Evolutionary conservation across 805 yeast species (phyloP), one percentile per base, ranked within the genome.

Genomic region (Pichia cephalocereana): DNA sequence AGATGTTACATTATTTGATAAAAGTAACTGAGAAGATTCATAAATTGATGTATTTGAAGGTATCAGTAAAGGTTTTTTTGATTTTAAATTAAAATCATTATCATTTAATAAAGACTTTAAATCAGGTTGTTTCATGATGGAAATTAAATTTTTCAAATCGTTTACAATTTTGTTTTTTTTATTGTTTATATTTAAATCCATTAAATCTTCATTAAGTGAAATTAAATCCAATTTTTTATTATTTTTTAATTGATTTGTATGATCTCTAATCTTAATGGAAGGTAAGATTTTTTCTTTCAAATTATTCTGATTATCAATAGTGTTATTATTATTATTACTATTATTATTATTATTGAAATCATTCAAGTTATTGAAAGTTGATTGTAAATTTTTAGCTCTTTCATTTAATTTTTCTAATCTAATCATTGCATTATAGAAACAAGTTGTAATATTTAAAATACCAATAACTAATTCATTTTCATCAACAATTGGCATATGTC

Each of bases 401-500:
- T 55, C 50, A 0, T 73, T 59, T 52, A 72, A 65, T 43, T 67
- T 65, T 51, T 72, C 76, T 27, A 72, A 54, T 43, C 71, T 57
- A 3, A 66, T 55, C 70, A 72, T 68, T 0, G 74, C 76, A 52
- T 72, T 74, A 47, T 71, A 70, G 54, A 71, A 72, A 43, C 77
- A 72, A 45, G 70, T 64, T 5, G 76, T 72, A 34, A 72, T 71
- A 55, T 72, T 74, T 28, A 72, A 55, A 12, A 72, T 66, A 2
- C 75, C 76, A n/a, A 64, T 66, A 32, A 71, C 72, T 8, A 53
- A 40, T 4, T 65, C 67, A 11, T 41, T 44, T 19, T 61, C 64
- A 49, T 71, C 71, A 5, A 66, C 47, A 5, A 72, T 58, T 1
- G 77, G 76, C 45, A 72, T 57, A 53, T 72, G 76, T 49, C 76